Evolutionary conservation across 768 basidiomycete genomes (phyloP).

Genomic region (Clavulina sp.): DNA sequence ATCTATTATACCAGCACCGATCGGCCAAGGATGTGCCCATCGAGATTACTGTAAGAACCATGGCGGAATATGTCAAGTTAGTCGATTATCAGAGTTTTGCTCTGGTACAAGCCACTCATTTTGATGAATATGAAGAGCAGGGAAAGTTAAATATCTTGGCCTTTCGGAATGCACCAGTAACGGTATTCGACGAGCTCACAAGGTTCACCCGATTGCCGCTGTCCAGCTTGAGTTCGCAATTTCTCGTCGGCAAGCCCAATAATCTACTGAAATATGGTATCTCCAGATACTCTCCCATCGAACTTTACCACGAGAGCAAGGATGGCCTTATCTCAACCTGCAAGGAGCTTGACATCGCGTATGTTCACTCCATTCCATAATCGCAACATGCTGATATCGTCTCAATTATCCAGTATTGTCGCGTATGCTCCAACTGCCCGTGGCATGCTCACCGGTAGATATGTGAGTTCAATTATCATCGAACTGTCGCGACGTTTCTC

Average conservation of each 20-base stretch:
- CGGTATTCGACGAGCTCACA: slow-evolving; percentile 11
- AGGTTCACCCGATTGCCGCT: slow-evolving; percentile 10
- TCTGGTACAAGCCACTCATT: background rate
- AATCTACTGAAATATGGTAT: no score
- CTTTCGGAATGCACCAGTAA: slow-evolving; percentile 27
- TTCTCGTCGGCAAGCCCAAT: no score
- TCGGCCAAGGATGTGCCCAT: slow-evolving; percentile 14
- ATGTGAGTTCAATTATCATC: no score
- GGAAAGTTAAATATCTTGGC: slow-evolving; percentile 34
- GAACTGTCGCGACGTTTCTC: background rate
- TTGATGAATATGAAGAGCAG: slow-evolving; percentile 15
- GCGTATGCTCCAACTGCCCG: slow-evolving; percentile 37
- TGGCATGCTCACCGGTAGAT: slow-evolving; percentile 32
- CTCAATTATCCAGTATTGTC: slow-evolving; percentile 17
- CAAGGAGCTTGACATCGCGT: slow-evolving; percentile 23
- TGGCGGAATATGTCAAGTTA: slow-evolving; percentile 11
- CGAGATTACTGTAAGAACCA: slow-evolving; percentile 12
- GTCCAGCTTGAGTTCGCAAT: slow-evolving; percentile 13
- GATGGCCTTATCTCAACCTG: slow-evolving; percentile 13
- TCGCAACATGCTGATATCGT: background rate
- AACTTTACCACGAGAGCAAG: slow-evolving; percentile 8
- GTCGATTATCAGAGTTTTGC: background rate
- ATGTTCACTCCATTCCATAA: background rate
- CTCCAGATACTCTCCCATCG: slow-evolving; percentile 11
- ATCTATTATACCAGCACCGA: slow-evolving; percentile 13